Evolutionary conservation across 2,329 filamentous ascomycete genomes (phyloP), one percentile per base, ranked within the genome.

Genomic region (Karstenula rhodostoma): DNA sequence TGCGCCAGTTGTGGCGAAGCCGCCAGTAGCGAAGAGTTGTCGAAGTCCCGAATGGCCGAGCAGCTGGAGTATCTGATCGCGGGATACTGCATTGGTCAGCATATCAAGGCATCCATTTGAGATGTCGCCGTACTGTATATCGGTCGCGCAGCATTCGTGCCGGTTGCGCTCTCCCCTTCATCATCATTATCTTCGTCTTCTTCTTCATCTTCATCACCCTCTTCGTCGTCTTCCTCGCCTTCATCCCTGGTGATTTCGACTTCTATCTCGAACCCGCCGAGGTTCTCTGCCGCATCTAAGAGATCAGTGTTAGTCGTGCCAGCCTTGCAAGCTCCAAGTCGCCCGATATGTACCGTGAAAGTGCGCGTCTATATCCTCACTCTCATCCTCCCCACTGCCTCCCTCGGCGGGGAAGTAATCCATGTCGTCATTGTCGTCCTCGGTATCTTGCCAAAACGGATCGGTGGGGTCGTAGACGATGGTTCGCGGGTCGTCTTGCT

Each of bases 1-100:
- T 32, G 42, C 40, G 13, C 33, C 56, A 10, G 67, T 67, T 48
- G 67, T 68, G 9, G 70, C 71, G 54, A 54, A 43, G 22, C 49
- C 59, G 4, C 76, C 74, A 2, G 69, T 62, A 60, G 75, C 72
- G 27, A 88, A 82, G 44, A 88, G 80, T 33, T 83, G 81, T 56
- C 83, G 81, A 6, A 89, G 74, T 35, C 85, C 84, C 55, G 80
- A 79, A 35, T 83, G 77, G 8, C 83, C 82, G n/a, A 88, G 78
- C 22, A 88, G 69, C 64, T 84, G 83, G 62, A 87, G 77, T 50
- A 88, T 78, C 62, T 86, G 82, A 35, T 81, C 78, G 57, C 81
- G 80, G 29, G 79, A 82, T 64, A 83, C 81, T 79, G 72, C 68
- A 53, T 68, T 61, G 23, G 55, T 65, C 52, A 64, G 48, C 46